These are phyloP conservation scores for Cytospora schulzeri DNA, from an alignment of 2,329 filamentous ascomycete genomes.

Conservation along the genomic window DNA sequence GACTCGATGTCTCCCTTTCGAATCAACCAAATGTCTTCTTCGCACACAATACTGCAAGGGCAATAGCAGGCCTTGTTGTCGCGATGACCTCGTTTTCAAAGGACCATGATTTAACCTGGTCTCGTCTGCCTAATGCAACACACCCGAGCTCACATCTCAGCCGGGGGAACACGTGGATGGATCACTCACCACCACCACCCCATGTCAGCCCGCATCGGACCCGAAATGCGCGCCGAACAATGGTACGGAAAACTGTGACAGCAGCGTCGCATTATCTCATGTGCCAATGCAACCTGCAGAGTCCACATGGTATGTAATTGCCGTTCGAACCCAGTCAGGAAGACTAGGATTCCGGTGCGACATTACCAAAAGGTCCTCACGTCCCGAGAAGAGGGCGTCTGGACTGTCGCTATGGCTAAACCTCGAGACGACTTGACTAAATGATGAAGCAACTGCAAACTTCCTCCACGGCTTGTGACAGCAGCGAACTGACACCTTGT, in stretches of 20 bases:
- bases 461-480: neutral
- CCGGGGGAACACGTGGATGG: conserved; percentile 11
- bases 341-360: neutral
- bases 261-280: conserved; percentile 21
- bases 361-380: conserved; percentile 14
- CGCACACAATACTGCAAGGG: conserved; percentile 1
- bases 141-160: conserved; percentile 22
- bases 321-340: neutral
- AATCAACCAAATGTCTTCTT: neutral
- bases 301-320: neutral
- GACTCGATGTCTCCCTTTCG: neutral
- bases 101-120: conserved; percentile 9
- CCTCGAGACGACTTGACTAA: conserved; percentile 4
- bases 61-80: conserved; percentile 5
- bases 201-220: conserved; percentile 18
- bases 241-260: neutral
- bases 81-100: conserved; percentile 8
- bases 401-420: neutral
- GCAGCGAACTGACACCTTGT: neutral
- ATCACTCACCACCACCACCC: neutral
- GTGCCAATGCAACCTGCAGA: conserved; percentile 16
- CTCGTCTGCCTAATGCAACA: conserved; percentile 22
- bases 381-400: conserved; percentile 1
- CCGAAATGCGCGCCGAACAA: neutral
- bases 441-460: conserved; percentile 25